Conservation (phyloP, 352 stramenopile genomes). For the Pythium aristosporum region DNA sequence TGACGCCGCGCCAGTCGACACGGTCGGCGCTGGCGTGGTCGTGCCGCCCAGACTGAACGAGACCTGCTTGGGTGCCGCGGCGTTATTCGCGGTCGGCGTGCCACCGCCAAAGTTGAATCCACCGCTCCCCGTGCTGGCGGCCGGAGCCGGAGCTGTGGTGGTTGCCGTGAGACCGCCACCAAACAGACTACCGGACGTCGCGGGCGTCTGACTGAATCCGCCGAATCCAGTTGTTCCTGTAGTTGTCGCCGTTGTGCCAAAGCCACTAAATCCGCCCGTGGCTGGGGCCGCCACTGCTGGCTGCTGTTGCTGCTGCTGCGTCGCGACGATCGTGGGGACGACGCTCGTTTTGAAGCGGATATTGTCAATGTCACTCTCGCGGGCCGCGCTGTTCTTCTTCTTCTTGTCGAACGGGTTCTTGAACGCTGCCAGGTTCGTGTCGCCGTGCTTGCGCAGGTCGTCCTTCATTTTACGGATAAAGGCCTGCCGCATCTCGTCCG, state of each 20-base stretch:
- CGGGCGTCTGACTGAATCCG: conserved; percentile 7
- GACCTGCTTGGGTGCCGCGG: conserved; percentile 52
- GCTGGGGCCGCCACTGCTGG: conserved; percentile 22
- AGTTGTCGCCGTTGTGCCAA: conserved; percentile 17
- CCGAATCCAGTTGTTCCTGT: conserved; percentile 9
- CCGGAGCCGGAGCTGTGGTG: conserved; percentile 7
- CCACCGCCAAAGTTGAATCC: conserved; percentile 44
- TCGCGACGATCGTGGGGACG: conserved; percentile 57
- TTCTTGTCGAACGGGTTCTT: conserved; percentile 80
- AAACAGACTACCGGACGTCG: conserved; percentile 18
- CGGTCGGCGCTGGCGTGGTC: conserved; percentile 8
- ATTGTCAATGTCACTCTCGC: conserved; percentile 67
- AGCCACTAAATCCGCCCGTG: conserved; percentile 33
- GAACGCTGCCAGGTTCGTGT: conserved; percentile 54
- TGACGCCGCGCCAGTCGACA: conserved; percentile 22
- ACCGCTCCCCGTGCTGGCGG: conserved; percentile 14
- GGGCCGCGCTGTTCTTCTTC: conserved; percentile 53
- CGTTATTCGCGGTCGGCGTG: background rate
- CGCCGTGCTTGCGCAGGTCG: conserved; percentile 58
- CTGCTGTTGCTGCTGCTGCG: conserved; percentile 19
- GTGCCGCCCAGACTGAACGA: conserved; percentile 47
- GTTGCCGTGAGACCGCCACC: conserved; percentile 8
- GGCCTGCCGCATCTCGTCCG: conserved; percentile 64
- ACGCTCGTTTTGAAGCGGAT: conserved; percentile 80
- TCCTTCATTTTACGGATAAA: conserved; percentile 69